Evolutionary conservation across 2,329 filamentous ascomycete genomes (phyloP), one percentile per base, ranked within the genome.

Genomic region (Cordyceps cateniannulata): DNA sequence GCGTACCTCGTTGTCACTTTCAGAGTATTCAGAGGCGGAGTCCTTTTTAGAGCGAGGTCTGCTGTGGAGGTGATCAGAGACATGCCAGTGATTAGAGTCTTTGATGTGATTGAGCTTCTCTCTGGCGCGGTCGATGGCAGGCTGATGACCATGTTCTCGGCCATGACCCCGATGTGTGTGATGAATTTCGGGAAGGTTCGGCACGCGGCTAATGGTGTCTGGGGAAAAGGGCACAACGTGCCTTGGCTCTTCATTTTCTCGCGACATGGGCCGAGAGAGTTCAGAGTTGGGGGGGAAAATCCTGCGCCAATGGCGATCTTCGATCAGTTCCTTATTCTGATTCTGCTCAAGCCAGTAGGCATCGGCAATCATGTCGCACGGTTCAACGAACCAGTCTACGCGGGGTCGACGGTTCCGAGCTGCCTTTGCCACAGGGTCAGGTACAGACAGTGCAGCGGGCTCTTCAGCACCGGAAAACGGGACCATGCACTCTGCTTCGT

Each of bases 291-390:
- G 73, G 1, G 84, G 80, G 64, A 90, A 96, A 16, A 97, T 84
- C 61, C 83, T 87, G 52, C 84, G 82, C 69, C 91, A 91, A 67
- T 90, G 79, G 16, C 86, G 85, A 72, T 96, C 89, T 69, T 96
- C 90, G 47, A 96, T 88, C 29, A 92, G 79, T 57, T 81, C 81
- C 71, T 93, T 96, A 73, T 97, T 92, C 62, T 87, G 79, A 35
- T 83, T 85, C 68, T 93, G 86, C 71, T 97, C 91, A 24, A 96
- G 76, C 95, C 95, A 99, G 69, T 93, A 91, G 1, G 89, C 81
- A 76, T 99, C 95, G 5, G 93, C 93, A 51, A 98, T 78, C 72
- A 97, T 82, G 70, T 98, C 93, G 60, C 90, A 87, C 0, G 93
- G 90, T 49, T 89, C 85, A 20, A 93, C 85, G 44, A 85, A 82